A percentile compares a stretch with the other conserved stretches of the same genome.
Evolutionary conservation across 1,139 yeast species (phyloP).

Genomic region (Protomyces gravidus): DNA sequence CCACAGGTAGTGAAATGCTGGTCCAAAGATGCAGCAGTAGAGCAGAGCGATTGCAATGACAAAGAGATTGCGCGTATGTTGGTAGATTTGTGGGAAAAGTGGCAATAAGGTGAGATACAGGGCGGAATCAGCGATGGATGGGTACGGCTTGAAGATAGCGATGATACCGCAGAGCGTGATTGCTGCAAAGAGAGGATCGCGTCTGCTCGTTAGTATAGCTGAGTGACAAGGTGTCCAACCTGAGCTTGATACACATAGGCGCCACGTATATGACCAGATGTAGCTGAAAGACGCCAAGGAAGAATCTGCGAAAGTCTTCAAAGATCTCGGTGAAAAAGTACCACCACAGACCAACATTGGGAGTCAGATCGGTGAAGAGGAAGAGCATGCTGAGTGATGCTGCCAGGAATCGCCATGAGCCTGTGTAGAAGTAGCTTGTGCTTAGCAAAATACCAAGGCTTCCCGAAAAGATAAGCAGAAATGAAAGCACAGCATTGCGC

Average conservation of each 20-base stretch:
- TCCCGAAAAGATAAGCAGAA: background rate
- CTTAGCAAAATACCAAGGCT: conserved; percentile 10
- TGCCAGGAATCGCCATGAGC: conserved; percentile 18
- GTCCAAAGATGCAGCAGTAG: conserved; percentile 61
- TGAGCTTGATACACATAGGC: conserved; percentile 71
- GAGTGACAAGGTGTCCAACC: conserved; percentile 46
- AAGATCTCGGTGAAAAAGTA: conserved; percentile 93
- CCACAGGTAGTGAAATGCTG: conserved; percentile 92
- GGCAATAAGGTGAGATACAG: conserved; percentile 60
- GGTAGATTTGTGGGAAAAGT: conserved; percentile 48
- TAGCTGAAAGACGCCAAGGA: conserved; percentile 75
- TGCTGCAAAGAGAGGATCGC: conserved; percentile 58
- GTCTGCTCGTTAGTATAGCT: conserved; percentile 17
- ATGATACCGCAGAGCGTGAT: conserved; percentile 62
- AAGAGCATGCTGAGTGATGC: conserved; percentile 40
- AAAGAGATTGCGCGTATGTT: conserved; percentile 44
- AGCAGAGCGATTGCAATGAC: conserved; percentile 47
- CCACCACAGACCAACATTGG: conserved; percentile 97
- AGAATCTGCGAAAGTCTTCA: conserved; percentile 79
- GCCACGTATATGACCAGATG: conserved; percentile 63
- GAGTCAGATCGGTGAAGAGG: conserved; percentile 61
- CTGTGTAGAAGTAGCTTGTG: conserved; percentile 6
- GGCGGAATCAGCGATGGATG: conserved; percentile 80
- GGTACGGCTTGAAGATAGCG: conserved; percentile 76
- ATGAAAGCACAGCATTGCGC: no score